These are phyloP conservation scores for Wallacemonas sp. DNA, from an alignment of 208 protist genomes.

Conservation along the genomic window DNA sequence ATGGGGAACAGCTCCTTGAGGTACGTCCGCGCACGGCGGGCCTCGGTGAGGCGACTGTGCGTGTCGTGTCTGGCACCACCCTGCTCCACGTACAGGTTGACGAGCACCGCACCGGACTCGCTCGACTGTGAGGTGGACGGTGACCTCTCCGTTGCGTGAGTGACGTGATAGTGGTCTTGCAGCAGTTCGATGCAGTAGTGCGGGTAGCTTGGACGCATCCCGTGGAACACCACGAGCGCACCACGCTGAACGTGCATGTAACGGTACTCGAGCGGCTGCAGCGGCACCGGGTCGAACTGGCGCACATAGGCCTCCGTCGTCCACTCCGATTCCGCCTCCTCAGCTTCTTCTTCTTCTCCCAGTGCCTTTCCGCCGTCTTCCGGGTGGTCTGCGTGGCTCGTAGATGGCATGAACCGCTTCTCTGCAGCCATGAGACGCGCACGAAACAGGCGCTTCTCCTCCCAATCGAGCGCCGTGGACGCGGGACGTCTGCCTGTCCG, in stretches of 20 bases:
- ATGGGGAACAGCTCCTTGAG: background rate
- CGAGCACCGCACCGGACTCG: constrained; percentile 16
- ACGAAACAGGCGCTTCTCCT: background rate
- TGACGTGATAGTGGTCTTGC: constrained; percentile 31
- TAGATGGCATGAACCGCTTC: background rate
- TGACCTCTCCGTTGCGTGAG: constrained; percentile 8
- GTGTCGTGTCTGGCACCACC: constrained; percentile 11
- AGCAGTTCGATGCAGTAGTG: constrained; percentile 41
- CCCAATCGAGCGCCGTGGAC: background rate
- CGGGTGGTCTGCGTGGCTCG: background rate
- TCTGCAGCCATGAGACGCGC: background rate
- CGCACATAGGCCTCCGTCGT: constrained; percentile 6
- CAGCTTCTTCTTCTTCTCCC: constrained; percentile 12
- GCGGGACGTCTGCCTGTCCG: too few species aligned
- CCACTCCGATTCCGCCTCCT: constrained; percentile 13
- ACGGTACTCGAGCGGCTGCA: constrained; percentile 18
- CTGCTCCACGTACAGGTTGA: constrained; percentile 15
- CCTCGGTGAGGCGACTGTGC: background rate
- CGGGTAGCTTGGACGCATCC: constrained; percentile 28
- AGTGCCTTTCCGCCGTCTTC: background rate
- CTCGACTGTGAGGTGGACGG: too few species aligned
- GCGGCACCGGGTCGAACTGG: constrained; percentile 11
- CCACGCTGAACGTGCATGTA: constrained; percentile 35
- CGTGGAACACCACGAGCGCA: constrained; percentile 41
- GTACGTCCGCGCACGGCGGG: background rate